A percentile compares a stretch with the other conserved stretches of the same genome.
Conservation (phyloP, 2,329 filamentous ascomycete genomes). For the Leptographium wingfieldii region DNA sequence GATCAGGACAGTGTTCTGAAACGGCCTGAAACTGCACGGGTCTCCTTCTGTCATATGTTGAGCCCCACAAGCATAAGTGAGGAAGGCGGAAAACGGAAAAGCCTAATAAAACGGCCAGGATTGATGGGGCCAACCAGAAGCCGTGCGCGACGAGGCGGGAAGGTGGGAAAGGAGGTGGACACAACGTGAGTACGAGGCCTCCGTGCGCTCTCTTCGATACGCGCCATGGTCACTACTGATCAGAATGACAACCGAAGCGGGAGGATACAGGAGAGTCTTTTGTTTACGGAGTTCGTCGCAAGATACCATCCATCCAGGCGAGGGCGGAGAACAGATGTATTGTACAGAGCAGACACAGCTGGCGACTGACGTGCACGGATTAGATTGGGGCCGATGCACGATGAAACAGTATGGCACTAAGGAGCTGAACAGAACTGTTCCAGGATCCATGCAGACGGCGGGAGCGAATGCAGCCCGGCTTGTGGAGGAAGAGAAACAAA, state of each 20-base stretch:
- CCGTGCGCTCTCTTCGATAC: no score
- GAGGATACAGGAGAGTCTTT: no score
- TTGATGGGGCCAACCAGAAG: background rate
- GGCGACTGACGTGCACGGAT: no score
- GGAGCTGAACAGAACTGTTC: background rate
- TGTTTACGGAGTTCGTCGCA: no score
- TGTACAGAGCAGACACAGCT: no score
- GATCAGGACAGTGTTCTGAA: conserved; percentile 3
- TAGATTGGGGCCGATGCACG: background rate
- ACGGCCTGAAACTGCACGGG: conserved; percentile 6
- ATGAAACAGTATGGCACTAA: background rate
- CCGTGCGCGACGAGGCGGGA: background rate
- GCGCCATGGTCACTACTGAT: no score
- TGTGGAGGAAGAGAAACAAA: no score
- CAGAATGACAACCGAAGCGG: no score
- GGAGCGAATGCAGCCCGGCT: no score
- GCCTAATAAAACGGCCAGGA: background rate
- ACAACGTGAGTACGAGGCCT: background rate
- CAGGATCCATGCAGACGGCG: background rate
- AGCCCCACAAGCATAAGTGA: background rate
- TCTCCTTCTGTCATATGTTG: background rate
- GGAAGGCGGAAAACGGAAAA: background rate
- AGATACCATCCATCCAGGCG: no score
- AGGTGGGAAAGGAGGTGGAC: background rate
- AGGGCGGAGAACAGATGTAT: no score